Percentiles rank a stretch among this genome's conserved stretches.
phyloP scores from a whole-genome alignment of 2,329 filamentous ascomycete species.

The Diplodia mutila region DNA sequence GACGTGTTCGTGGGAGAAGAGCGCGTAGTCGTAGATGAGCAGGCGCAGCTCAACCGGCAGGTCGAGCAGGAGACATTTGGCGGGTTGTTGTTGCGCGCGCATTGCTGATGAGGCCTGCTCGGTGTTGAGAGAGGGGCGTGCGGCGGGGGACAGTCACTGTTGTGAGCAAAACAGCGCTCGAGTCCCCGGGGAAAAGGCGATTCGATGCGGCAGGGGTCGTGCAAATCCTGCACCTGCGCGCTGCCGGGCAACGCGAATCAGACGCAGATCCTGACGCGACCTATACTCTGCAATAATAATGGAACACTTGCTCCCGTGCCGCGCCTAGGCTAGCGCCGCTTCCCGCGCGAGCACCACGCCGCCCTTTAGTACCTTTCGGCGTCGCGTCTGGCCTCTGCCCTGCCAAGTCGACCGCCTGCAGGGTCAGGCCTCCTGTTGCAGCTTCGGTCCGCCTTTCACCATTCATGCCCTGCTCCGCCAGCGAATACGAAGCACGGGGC shows the following conservation, averaged over 20 bases:
- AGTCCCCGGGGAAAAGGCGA: background rate
- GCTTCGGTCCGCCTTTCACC: background rate
- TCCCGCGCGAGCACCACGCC: background rate
- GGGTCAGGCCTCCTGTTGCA: constrained; percentile 16
- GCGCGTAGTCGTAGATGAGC: constrained; percentile 46
- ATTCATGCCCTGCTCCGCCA: background rate
- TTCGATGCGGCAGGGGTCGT: constrained; percentile 2
- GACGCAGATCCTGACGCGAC: background rate
- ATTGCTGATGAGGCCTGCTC: constrained; percentile 15
- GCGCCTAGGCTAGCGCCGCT: background rate
- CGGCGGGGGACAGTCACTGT: constrained; percentile 17
- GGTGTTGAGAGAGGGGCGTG: constrained; percentile 10
- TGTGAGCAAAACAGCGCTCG: constrained; percentile 6
- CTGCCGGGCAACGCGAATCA: constrained; percentile 2
- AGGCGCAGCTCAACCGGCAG: constrained; percentile 48
- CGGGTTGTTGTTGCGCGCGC: constrained; percentile 1
- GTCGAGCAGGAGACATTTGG: constrained; percentile 30
- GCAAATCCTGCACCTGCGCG: constrained; percentile 15
- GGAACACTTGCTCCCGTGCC: background rate
- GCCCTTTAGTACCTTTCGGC: background rate
- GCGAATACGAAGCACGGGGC: constrained; percentile 5
- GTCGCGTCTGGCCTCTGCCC: background rate
- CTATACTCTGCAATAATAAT: background rate
- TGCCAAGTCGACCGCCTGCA: constrained; percentile 16
- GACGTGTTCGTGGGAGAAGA: constrained; percentile 41